A percentile compares a stretch with the other conserved stretches of the same genome.
Evolutionary conservation across 371 early-diverging fungal genomes (phyloP).

Genomic region (Mycotypha africana): DNA sequence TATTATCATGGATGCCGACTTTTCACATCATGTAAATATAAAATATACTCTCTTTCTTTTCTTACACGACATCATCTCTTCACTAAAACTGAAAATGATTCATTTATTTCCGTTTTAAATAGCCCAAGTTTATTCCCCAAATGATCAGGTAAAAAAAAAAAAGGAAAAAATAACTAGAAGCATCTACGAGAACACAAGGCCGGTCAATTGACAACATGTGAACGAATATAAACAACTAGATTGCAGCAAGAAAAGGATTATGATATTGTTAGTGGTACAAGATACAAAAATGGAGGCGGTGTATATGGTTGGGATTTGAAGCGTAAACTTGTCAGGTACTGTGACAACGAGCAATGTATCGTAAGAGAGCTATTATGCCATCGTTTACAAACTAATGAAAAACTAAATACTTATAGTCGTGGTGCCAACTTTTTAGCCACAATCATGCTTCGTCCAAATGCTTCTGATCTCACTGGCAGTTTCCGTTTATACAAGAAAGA

Average conservation of each 20-base stretch:
- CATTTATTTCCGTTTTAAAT: background rate
- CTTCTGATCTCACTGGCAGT: slow-evolving; percentile 95
- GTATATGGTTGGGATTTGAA: slow-evolving; percentile 99
- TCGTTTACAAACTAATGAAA: too few species aligned
- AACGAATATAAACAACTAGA: slow-evolving; percentile 16
- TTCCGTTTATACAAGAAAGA: slow-evolving; percentile 96
- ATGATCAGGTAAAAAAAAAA: slow-evolving; percentile 64
- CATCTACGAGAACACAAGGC: too few species aligned
- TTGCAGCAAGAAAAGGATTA: slow-evolving; percentile 78
- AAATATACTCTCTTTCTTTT: too few species aligned
- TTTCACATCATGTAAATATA: slow-evolving; percentile 91
- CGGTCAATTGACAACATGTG: background rate
- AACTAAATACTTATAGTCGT: too few species aligned
- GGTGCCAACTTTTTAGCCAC: slow-evolving; percentile 97
- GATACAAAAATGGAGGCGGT: slow-evolving; percentile 88
- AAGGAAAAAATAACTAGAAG: background rate
- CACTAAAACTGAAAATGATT: background rate
- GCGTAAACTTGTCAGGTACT: slow-evolving; percentile 89
- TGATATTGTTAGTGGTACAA: slow-evolving; percentile 96
- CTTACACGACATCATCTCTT: background rate
- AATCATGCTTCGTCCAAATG: slow-evolving; percentile 85
- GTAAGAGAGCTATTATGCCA: too few species aligned
- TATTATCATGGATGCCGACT: slow-evolving; percentile 99
- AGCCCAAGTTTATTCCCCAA: slow-evolving; percentile 97
- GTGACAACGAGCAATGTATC: background rate